A percentile compares a stretch with the other conserved stretches of the same genome.
phyloP scores from a whole-genome alignment of 805 yeast species.

The Candida railenensis region DNA sequence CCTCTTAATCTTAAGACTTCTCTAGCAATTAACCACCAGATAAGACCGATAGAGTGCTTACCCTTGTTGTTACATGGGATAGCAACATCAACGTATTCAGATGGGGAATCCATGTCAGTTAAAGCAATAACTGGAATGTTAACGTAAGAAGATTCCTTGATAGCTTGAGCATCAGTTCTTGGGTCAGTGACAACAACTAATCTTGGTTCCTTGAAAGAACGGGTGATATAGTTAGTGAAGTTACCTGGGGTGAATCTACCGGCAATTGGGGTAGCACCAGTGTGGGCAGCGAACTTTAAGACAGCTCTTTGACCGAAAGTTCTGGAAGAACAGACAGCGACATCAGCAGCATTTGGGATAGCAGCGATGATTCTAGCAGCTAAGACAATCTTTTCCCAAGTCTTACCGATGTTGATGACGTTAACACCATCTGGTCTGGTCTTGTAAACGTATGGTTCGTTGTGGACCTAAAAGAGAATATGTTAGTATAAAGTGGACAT shows the following conservation, averaged over 20 bases:
- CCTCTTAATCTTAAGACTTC: slow-evolving; percentile 99
- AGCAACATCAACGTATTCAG: slow-evolving; percentile 98
- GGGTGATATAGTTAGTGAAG: slow-evolving; percentile 99
- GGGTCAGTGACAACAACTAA: slow-evolving; percentile 99
- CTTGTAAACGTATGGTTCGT: slow-evolving; percentile 94
- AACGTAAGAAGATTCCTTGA: slow-evolving; percentile 99
- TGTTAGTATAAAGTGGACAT: slow-evolving; percentile 22
- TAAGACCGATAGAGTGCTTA: slow-evolving; percentile 98
- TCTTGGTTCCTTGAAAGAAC: slow-evolving; percentile 99
- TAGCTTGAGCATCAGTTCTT: slow-evolving; percentile 99
- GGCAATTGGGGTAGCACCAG: slow-evolving; percentile 99
- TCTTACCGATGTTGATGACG: slow-evolving; percentile 97
- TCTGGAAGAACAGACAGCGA: slow-evolving; percentile 98
- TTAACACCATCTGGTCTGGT: slow-evolving; percentile 99
- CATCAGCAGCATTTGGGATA: slow-evolving; percentile 97
- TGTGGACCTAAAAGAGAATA: slow-evolving; percentile 67
- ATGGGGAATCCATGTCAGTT: slow-evolving; percentile 97
- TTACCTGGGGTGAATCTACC: slow-evolving; percentile 99
- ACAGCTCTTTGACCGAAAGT: slow-evolving; percentile 99
- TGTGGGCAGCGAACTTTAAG: slow-evolving; percentile 98
- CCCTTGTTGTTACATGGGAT: slow-evolving; percentile 99
- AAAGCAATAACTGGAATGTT: slow-evolving; percentile 99
- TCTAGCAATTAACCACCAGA: slow-evolving; percentile 99
- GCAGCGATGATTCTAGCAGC: slow-evolving; percentile 99
- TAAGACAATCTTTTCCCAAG: slow-evolving; percentile 99